phyloP scores from a whole-genome alignment of 2,329 filamentous ascomycete genomes.

The Sporothrix inflata region DNA sequence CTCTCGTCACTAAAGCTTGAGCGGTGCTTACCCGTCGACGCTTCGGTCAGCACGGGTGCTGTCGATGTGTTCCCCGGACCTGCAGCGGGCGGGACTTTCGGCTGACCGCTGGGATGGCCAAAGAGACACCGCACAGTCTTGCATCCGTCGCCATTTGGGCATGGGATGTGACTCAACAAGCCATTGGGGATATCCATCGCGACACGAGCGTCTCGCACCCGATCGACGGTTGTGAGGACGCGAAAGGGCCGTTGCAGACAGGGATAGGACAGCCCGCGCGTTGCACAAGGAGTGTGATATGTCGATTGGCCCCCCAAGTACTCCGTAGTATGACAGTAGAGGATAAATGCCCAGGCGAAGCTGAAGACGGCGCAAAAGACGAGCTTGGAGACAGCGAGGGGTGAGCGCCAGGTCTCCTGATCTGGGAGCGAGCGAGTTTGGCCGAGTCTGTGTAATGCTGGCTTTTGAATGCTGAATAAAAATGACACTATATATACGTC shows the following conservation, averaged over 20 bases:
- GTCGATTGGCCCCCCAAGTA: too few relatives aligned
- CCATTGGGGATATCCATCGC: constrained; percentile 30
- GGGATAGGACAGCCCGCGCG: too few relatives aligned
- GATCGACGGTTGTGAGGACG: not conserved
- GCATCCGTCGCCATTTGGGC: constrained; percentile 35
- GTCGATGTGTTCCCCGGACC: not conserved
- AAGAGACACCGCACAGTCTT: constrained; percentile 36
- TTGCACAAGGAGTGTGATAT: too few relatives aligned
- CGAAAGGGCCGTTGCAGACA: not conserved
- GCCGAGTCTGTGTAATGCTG: not conserved
- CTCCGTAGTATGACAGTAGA: too few relatives aligned
- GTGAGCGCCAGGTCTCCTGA: not conserved
- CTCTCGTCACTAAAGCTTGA: constrained; percentile 7
- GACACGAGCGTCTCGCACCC: not conserved
- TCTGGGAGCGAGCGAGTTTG: not conserved
- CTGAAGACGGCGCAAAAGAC: not conserved
- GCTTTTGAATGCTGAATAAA: not conserved
- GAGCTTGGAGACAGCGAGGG: not conserved
- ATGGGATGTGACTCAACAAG: constrained; percentile 37
- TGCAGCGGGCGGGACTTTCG: not conserved
- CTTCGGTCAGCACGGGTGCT: too few relatives aligned
- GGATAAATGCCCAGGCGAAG: not conserved
- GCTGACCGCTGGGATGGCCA: constrained; percentile 29
- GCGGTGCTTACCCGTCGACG: not conserved
- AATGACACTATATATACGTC: constrained; percentile 1